Percentiles rank a stretch among this genome's conserved stretches.
Evolutionary conservation across 1,284 basidiomycete genomes (phyloP).

Genomic region (Takashimella koratensis): DNA sequence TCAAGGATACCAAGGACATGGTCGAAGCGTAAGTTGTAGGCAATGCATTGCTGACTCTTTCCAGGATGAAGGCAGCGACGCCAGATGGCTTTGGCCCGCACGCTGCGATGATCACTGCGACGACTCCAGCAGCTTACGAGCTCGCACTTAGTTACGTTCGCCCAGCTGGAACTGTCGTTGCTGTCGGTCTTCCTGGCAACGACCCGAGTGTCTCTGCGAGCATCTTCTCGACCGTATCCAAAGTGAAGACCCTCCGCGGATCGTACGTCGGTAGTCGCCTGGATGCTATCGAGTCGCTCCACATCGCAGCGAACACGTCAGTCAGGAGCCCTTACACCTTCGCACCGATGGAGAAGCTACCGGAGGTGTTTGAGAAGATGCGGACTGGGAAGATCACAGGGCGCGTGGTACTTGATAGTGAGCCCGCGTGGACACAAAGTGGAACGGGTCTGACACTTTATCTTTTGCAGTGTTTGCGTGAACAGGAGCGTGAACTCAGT

Average conservation of each 20-base stretch:
- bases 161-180: slow-evolving; percentile 63
- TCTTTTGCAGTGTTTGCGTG: too few species aligned
- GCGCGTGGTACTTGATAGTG: slow-evolving; percentile 60
- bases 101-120: slow-evolving; percentile 62
- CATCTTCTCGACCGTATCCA: slow-evolving; percentile 72
- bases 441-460: too few species aligned
- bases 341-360: slow-evolving; percentile 57
- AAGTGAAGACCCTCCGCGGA: slow-evolving; percentile 65
- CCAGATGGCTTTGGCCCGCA: slow-evolving; percentile 70
- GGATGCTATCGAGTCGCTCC: slow-evolving; percentile 67
- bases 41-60: too few species aligned
- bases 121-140: slow-evolving; percentile 58
- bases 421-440: too few species aligned
- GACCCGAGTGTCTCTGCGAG: slow-evolving; percentile 49
- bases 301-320: slow-evolving; percentile 64
- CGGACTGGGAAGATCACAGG: slow-evolving; percentile 59
- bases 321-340: slow-evolving; percentile 60
- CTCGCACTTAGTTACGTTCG: slow-evolving; percentile 69
- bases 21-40: slow-evolving; percentile 9
- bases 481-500: too few species aligned
- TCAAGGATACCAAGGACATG: slow-evolving; percentile 52
- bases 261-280: slow-evolving; percentile 72
- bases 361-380: slow-evolving; percentile 59
- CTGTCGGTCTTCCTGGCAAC: slow-evolving; percentile 66
- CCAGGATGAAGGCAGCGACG: slow-evolving; percentile 54